Evolutionary conservation across 441 rosid species (phyloP).

Genomic region (Gossypium davidsonii): DNA sequence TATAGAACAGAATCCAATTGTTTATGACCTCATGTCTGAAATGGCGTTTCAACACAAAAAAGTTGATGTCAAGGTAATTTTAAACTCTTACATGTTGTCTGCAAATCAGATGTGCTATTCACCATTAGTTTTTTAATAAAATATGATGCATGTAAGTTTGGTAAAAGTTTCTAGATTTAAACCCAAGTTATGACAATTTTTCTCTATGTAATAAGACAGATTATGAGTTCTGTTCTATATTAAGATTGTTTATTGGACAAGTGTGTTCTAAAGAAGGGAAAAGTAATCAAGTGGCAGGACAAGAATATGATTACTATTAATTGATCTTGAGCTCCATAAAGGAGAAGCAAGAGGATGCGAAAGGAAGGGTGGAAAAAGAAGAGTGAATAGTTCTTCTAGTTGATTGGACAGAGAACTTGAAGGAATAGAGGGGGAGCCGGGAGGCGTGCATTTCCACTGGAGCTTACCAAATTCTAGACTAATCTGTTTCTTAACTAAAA

Average conservation of each 20-base stretch:
- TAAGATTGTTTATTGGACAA: conserved; percentile 2
- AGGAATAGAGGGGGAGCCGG: neutral
- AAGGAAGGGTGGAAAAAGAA: neutral
- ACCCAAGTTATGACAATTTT: neutral
- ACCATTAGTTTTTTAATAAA: neutral
- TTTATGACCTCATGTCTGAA: conserved; percentile 69
- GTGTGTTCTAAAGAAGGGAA: neutral
- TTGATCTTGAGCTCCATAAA: neutral
- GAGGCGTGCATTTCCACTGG: neutral
- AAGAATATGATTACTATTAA: neutral
- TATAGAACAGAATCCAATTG: conserved; percentile 69
- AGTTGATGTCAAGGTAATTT: conserved; percentile 48
- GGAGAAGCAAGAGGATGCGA: neutral
- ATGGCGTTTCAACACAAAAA: conserved; percentile 59
- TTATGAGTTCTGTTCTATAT: neutral
- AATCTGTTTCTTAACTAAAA: neutral
- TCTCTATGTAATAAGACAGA: neutral
- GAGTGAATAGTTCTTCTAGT: neutral
- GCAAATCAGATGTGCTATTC: neutral
- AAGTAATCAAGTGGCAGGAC: conserved; percentile 2
- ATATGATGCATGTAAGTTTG: neutral
- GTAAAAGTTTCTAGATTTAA: neutral
- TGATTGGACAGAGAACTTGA: neutral
- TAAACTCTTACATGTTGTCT: neutral
- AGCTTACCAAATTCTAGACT: neutral